Evolutionary conservation across 148 eudicot species (phyloP), one percentile per base, ranked within the genome.

Genomic region (Persicaria tinctoria): DNA sequence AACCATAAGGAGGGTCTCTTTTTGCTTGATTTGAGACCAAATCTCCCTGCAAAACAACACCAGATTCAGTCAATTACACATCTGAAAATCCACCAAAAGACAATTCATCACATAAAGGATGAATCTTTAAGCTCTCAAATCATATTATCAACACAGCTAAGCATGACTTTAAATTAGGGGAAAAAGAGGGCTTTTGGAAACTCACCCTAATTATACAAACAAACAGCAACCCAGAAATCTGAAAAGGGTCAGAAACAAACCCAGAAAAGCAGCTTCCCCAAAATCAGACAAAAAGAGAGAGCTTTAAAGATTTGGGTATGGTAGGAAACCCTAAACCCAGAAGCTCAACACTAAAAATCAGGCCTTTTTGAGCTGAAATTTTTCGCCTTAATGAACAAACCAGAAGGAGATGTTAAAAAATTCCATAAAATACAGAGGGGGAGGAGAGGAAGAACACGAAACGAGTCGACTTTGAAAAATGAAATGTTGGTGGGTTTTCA

Each of bases 1-100:
- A 59, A 75, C 77, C 77, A 75, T 75, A 62, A 59, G 70, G 23
- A 55, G 60, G 70, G 64, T 46, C 64, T 55, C 76, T 54, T 73
- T 17, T 54, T 38, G 76, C 63, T 73, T 59, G 57, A 73, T 51
- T 53, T 3, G n/a, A 3, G 6, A n/a, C 63, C 46, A 73, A 54
- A 73, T 14, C 47, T 17, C 47, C 64, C 64, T 54, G 49, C 76
- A 53, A 54, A 53, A 23, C 64, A 32, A 41, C 48, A 73, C 5
- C n/a, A 73, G 41, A 32, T 32, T 32, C 3, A 32, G 41, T 32
- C 41, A 32, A 32, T 32, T 32, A 32, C 41, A 32, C 41, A 32
- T 32, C 41, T 32, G 3, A 32, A 32, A n/a, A 49, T 20, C n/a
- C 46, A 20, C 6, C 46, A 49, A 73, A 3, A 5, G 8, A 23